A percentile compares a stretch with the other conserved stretches of the same genome.
Conservation (phyloP, 1,139 yeast genomes). For the Protomyces pachydermus region DNA sequence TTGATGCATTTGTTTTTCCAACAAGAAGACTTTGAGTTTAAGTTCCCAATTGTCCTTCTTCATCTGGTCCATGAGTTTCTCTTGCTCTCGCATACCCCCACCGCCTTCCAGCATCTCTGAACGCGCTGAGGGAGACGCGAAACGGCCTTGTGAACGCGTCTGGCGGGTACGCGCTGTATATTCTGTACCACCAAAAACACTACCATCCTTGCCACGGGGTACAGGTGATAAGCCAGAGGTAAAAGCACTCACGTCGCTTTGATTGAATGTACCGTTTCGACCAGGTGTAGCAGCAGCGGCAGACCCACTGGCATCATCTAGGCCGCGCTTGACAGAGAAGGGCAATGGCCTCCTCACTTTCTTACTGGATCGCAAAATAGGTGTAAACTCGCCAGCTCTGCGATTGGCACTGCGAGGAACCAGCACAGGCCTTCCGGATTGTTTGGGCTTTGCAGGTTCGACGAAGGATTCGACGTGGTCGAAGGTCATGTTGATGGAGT, state of each 20-base stretch:
- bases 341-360: neutral
- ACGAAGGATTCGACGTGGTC: constrained; percentile 18
- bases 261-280: neutral
- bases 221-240: neutral
- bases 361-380: neutral
- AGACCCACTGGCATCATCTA: neutral
- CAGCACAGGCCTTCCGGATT: neutral
- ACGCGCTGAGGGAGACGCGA: neutral
- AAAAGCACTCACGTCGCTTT: neutral
- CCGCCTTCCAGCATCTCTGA: neutral
- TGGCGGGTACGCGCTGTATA: neutral
- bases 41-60: constrained; percentile 35
- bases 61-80: constrained; percentile 32
- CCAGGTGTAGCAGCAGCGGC: neutral
- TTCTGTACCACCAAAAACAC: neutral
- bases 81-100: constrained; percentile 28
- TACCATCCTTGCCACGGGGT: neutral
- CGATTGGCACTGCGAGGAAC: constrained; percentile 1
- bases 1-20: constrained; percentile 31
- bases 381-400: constrained; percentile 18
- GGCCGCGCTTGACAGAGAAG: neutral
- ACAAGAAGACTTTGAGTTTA: constrained; percentile 32
- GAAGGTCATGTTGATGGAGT: constrained; percentile 1
- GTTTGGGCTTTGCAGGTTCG: constrained; percentile 5
- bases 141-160: neutral